These are phyloP conservation scores for Wickerhamiella spandovensis DNA, from an alignment of 805 yeast genomes.

Conservation along the genomic window DNA sequence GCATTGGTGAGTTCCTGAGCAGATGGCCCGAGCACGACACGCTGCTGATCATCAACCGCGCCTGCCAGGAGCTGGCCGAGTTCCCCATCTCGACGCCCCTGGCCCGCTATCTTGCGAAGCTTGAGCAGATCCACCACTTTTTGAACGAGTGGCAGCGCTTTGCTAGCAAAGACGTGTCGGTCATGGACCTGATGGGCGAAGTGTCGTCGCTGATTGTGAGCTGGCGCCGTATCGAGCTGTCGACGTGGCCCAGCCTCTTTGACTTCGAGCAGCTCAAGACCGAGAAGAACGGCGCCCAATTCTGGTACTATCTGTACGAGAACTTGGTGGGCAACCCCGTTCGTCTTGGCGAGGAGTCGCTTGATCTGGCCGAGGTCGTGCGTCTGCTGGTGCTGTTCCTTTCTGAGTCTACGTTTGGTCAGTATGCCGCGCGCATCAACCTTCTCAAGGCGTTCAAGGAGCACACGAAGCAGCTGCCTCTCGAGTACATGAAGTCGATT, in stretches of 20 bases:
- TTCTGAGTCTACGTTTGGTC: conserved; percentile 67
- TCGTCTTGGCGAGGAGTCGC: conserved; percentile 25
- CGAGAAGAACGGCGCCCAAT: conserved; percentile 44
- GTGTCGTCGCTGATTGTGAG: conserved; percentile 60
- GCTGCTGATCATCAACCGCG: conserved; percentile 48
- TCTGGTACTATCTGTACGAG: conserved; percentile 91
- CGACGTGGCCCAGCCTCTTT: conserved; percentile 73
- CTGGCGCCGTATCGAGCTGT: conserved; percentile 82
- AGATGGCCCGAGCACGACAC: conserved; percentile 97
- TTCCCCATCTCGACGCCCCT: conserved; percentile 59
- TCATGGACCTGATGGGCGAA: conserved; percentile 40
- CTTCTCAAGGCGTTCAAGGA: conserved; percentile 50
- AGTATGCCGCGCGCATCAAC: conserved; percentile 44
- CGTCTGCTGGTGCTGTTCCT: conserved; percentile 62
- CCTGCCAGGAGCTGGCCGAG: conserved; percentile 50
- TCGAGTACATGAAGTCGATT: conserved; percentile 13
- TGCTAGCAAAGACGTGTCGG: conserved; percentile 65
- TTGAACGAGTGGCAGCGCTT: conserved; percentile 89
- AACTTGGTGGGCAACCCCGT: conserved; percentile 31
- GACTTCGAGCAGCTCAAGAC: conserved; percentile 40
- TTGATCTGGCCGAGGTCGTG: conserved; percentile 29
- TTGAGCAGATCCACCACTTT: conserved; percentile 75
- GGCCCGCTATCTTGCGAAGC: conserved; percentile 61
- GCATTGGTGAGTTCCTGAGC: conserved; percentile 35
- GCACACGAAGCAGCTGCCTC: conserved; percentile 30